Conservation (phyloP, 306 rosid species). For the Cicer judaicum region DNA sequence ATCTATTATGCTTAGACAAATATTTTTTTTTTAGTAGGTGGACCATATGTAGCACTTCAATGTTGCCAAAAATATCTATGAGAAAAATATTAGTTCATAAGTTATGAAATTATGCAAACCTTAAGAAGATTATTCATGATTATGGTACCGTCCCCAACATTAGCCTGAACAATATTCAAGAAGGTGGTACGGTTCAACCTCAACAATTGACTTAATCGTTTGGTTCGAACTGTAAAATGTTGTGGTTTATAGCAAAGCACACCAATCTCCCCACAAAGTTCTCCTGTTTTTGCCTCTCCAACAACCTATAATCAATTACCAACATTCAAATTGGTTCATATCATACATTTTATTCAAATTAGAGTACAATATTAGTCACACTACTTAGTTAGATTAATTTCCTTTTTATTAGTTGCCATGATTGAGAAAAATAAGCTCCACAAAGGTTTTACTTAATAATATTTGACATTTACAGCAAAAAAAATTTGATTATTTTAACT, state of each 20-base stretch:
- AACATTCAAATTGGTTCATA: conserved; percentile 25
- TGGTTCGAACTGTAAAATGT: conserved; percentile 82
- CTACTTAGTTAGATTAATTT: too few species aligned
- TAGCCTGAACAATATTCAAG: conserved; percentile 80
- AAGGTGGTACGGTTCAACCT: conserved; percentile 79
- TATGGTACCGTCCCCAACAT: conserved; percentile 86
- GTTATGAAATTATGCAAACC: conserved; percentile 55
- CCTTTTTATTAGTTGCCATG: too few species aligned
- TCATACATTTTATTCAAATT: neutral
- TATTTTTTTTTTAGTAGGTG: too few species aligned
- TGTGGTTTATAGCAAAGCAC: conserved; percentile 95
- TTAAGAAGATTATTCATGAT: conserved; percentile 94
- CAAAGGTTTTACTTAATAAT: too few species aligned
- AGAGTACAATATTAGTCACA: too few species aligned
- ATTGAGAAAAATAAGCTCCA: too few species aligned
- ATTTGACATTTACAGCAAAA: too few species aligned
- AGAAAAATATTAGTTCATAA: neutral
- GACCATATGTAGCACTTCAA: neutral
- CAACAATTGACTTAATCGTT: conserved; percentile 78
- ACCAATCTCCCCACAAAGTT: conserved; percentile 86
- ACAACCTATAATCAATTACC: conserved; percentile 59
- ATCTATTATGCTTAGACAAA: too few species aligned
- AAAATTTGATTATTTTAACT: too few species aligned
- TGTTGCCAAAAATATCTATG: neutral
- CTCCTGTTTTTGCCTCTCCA: conserved; percentile 81